phyloP scores from a whole-genome alignment of 2,329 filamentous ascomycete species.

The Ophiostoma australiae region DNA sequence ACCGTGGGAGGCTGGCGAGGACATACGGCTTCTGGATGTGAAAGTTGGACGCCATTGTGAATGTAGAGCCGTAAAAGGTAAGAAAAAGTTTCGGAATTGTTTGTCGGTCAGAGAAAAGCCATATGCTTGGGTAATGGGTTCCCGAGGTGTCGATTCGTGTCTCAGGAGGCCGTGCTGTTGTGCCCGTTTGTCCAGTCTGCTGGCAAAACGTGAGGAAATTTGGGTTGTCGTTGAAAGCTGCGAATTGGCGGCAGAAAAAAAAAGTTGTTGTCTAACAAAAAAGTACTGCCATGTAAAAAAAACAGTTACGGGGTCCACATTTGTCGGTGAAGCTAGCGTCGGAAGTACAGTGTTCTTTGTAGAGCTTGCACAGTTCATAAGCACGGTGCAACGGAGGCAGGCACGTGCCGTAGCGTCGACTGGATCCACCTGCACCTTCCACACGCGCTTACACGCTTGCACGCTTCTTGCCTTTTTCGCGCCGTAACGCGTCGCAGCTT shows the following conservation, averaged over 20 bases:
- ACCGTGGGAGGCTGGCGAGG: conserved; percentile 54
- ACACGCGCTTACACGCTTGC: conserved; percentile 19
- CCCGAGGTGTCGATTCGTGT: neutral
- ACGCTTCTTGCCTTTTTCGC: conserved; percentile 23
- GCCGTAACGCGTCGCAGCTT: conserved; percentile 23
- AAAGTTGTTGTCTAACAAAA: conserved; percentile 20
- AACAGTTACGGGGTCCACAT: conserved; percentile 23
- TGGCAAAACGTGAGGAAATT: conserved; percentile 17
- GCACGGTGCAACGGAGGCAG: conserved; percentile 5
- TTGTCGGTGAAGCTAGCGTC: conserved; percentile 20
- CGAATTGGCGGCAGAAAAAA: conserved; percentile 29
- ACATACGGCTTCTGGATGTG: conserved; percentile 61
- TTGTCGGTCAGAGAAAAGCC: neutral
- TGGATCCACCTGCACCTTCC: conserved; percentile 11
- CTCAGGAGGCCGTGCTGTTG: neutral
- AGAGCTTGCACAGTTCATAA: neutral
- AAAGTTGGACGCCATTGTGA: conserved; percentile 53
- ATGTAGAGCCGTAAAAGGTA: neutral
- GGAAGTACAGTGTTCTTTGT: neutral
- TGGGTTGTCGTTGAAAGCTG: conserved; percentile 10
- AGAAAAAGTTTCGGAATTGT: neutral
- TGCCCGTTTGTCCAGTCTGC: neutral
- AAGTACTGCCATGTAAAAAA: conserved; percentile 22
- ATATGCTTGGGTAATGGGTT: neutral
- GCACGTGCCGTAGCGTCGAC: conserved; percentile 22